Conservation (phyloP, 1,284 basidiomycete species). For the Anthracocystis panici-leucophaei region DNA sequence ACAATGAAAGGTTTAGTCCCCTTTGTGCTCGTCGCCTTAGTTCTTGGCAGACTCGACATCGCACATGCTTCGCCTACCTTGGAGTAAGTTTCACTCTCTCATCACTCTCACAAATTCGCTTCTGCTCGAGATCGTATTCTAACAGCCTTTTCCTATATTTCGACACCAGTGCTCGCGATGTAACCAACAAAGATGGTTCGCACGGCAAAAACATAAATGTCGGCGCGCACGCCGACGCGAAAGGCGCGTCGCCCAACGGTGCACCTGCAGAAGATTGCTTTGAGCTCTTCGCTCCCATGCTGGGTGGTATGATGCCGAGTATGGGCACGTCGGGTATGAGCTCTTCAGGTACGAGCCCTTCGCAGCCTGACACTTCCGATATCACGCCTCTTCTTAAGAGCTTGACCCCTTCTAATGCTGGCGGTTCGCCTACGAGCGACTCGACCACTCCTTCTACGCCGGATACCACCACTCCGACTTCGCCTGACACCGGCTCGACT, state of each 20-base stretch:
- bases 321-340: not conserved
- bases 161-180: not conserved
- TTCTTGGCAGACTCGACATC: conserved; percentile 9
- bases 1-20: conserved; percentile 19
- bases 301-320: not conserved
- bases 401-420: not conserved
- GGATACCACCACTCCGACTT: not conserved
- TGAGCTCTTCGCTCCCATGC: not conserved
- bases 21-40: conserved; percentile 18
- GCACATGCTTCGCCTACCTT: conserved; percentile 10
- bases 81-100: conserved; percentile 15
- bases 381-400: not conserved
- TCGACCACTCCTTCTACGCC: not conserved
- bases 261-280: conserved; percentile 20
- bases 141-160: not conserved
- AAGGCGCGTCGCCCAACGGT: not conserved
- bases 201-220: not conserved
- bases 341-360: not conserved
- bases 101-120: not conserved
- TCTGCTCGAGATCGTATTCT: not conserved
- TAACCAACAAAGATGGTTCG: not conserved
- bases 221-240: not conserved
- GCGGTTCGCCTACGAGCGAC: not conserved
- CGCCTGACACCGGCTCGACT: not conserved
- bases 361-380: not conserved